phyloP scores from a whole-genome alignment of 768 basidiomycete species.

The Rhodosporidiobolus sp. region DNA sequence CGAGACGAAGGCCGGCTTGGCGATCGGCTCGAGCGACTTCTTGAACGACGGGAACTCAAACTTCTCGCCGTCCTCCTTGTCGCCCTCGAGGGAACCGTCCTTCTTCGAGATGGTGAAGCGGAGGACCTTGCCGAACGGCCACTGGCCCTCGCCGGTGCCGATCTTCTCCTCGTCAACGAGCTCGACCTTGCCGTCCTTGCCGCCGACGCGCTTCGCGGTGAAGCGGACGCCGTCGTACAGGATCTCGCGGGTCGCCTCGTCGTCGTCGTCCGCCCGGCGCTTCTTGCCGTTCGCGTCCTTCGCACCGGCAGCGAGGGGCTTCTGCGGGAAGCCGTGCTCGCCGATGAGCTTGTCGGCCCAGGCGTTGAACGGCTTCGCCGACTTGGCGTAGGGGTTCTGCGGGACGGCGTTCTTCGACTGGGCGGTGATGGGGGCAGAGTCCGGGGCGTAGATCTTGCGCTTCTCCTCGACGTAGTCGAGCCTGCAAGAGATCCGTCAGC shows the following conservation, averaged over 20 bases:
- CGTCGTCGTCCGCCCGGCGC: constrained; percentile 53
- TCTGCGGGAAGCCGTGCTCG: constrained; percentile 23
- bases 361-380: constrained; percentile 36
- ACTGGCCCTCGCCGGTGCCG: constrained; percentile 49
- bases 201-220: constrained; percentile 21
- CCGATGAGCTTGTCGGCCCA: constrained; percentile 37
- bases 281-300: constrained; percentile 48
- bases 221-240: constrained; percentile 36
- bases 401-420: constrained; percentile 46
- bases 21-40: constrained; percentile 44
- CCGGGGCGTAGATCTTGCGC: constrained; percentile 85
- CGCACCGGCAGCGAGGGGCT: constrained; percentile 52
- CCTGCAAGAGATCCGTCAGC: constrained; percentile 49
- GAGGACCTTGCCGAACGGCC: constrained; percentile 58
- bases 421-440: constrained; percentile 53
- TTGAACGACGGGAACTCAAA: constrained; percentile 66
- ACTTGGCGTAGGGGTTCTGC: constrained; percentile 51
- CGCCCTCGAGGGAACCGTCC: constrained; percentile 17
- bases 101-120: constrained; percentile 52
- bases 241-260: constrained; percentile 48
- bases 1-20: constrained; percentile 31
- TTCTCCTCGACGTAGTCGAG: constrained; percentile 92
- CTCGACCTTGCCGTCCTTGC: constrained; percentile 31
- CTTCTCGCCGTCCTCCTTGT: constrained; percentile 50
- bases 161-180: constrained; percentile 34